Base-by-base conservation (phyloP, 257 asterid genomes). In the Solanum medicagineum region DNA sequence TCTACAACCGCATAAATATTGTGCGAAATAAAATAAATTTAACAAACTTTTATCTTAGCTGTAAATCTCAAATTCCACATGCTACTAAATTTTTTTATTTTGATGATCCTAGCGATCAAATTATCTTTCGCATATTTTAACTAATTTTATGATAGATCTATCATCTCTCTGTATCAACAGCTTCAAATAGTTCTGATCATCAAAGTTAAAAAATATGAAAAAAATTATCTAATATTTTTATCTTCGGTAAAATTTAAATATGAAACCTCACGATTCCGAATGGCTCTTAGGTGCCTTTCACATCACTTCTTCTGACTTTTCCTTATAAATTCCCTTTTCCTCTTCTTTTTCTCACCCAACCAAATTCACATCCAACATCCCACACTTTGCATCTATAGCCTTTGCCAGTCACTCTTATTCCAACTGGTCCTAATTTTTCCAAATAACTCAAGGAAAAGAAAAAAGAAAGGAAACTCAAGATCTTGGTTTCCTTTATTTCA, bases 341-440 rank as follows among this genome's bases (percentile, higher is more conserved):
- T 22, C 81, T 13, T 45, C 19, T 42, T 12, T 6, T 56, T 17
- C 83, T 12, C 32, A 81, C 15, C 74, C 57, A 81, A 55, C 45
- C 13, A 65, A 36, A 32, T 49, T 8, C 47, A 54, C 55, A 45
- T 83, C 97, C 24, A 91, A 89, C 93, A 89, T 93, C 13, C 97
- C 97, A 45, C 98, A 94, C 88, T 95, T 92, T 47, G 91, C 96
- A n/a, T 92, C 96, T 70, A 88, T 91, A 22, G 97, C 98, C 51
- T 94, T 91, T 77, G 90, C 89, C 85, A 91, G 88, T 40, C 99
- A 91, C 16, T 94, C 97, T 81, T 98, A 92, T 53, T 91, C 92
- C 92, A 91, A 95, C 81, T 94, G 95, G 93, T 92, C 89, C 24
- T 60, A 60, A 60, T 71, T 88, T 19, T 19, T 13, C 14, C 66